Percentiles rank a stretch among this genome's conserved stretches.
These are phyloP conservation scores for Mangifera indica DNA, from an alignment of 345 rosid genomes.

Conservation along the genomic window DNA sequence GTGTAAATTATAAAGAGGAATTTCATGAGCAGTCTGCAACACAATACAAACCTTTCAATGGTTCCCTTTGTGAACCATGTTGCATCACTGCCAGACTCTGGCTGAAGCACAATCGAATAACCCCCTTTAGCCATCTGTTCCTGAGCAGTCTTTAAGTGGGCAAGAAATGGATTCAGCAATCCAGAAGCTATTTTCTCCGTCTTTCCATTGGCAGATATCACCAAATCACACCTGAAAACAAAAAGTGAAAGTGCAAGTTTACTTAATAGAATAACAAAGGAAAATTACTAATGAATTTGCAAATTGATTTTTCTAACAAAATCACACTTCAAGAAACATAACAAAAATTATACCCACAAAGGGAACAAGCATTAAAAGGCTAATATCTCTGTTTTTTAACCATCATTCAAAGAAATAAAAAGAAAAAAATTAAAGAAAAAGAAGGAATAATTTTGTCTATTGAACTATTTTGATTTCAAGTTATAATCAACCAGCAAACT, in stretches of 20 bases:
- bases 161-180: slow-evolving; percentile 79
- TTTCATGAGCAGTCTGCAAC: slow-evolving; percentile 1
- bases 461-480: neutral
- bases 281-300: neutral
- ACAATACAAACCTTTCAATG: slow-evolving; percentile 57
- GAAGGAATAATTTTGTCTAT: neutral
- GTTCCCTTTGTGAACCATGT: slow-evolving; percentile 89
- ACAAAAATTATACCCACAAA: neutral
- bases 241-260: slow-evolving; percentile 11
- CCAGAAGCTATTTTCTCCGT: slow-evolving; percentile 87
- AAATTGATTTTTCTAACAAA: neutral
- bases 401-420: too few relatives aligned
- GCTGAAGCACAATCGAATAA: slow-evolving; percentile 82
- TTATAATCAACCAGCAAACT: slow-evolving; percentile 1
- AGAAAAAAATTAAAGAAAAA: too few relatives aligned
- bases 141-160: slow-evolving; percentile 81
- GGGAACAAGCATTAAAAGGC: neutral
- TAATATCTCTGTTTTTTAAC: too few relatives aligned
- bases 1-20: neutral
- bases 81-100: slow-evolving; percentile 48
- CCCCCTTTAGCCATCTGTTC: slow-evolving; percentile 88
- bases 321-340: neutral
- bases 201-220: slow-evolving; percentile 76
- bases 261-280: neutral
- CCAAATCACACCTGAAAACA: slow-evolving; percentile 75